Evolutionary conservation across 768 basidiomycete species (phyloP), one percentile per base, ranked within the genome.

Genomic region (Exsudoporus frostii): DNA sequence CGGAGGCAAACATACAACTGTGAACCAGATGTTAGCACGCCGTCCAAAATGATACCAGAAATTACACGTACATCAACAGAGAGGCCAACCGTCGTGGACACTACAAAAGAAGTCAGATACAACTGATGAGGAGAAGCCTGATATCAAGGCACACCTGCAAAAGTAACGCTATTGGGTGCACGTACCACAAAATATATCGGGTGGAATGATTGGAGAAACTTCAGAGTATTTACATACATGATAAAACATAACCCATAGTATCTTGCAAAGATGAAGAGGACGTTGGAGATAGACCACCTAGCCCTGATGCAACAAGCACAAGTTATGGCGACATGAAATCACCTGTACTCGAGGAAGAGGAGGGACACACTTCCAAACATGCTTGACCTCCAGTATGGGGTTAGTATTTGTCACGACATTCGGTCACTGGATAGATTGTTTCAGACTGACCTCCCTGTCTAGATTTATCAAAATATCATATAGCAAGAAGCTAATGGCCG

Each of bases 381-480:
- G 5, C 11, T 53, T 39, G 6, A 49, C 24, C 51, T 51, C 29
- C 13, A 17, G 24, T 20, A 7, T 34, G 10, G 39, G 14, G 22
- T 45, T 15, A 46, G n/a, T 4, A 6, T 15, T 9, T n/a, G 17
- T 38, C 0, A 19, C 14, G 13, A 20, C 29, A 15, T 20, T 19
- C 14, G 1, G 15, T n/a, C 13, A 17, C 4, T 17, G 7, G 8
- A 30, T 48, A 9, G 19, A 37, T 37, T 15, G 5, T 9, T 14
- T 30, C 20, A 22, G 19, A 34, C 51, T 40, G 24, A 53, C 52
- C 52, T 53, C 52, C n/a, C 33, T 48, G 5, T 53, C 52, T 4
- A 53, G 24, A 33, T 53, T 53, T 17, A 53, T 50, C 52, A 50
- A 37, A 7, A 53, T 9, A n/a, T 53, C 52, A 3, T 50, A 53